phyloP scores from a whole-genome alignment of 2,329 filamentous ascomycete species.

The Trichoderma sp. region DNA sequence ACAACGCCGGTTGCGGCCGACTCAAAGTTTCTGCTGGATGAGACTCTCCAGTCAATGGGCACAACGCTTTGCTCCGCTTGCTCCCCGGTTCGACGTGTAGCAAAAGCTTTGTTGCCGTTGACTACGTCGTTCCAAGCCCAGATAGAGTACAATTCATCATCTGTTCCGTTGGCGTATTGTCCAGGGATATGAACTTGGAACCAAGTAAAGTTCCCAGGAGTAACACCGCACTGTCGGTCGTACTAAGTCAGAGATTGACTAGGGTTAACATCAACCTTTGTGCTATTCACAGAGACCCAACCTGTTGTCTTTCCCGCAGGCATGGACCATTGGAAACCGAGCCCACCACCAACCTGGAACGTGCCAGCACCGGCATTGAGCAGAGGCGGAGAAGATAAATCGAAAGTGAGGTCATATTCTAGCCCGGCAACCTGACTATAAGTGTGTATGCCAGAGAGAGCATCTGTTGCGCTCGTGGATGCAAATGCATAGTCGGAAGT shows the following conservation, averaged over 20 bases:
- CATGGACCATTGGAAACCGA: slow-evolving; percentile 11
- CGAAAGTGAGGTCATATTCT: slow-evolving; percentile 10
- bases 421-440: neutral
- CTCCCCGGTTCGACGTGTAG: neutral
- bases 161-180: neutral
- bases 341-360: neutral
- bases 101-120: neutral
- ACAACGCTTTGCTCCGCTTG: neutral
- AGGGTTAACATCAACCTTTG: neutral
- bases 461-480: neutral
- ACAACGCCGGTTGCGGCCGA: neutral
- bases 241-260: slow-evolving; percentile 8
- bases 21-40: neutral
- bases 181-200: slow-evolving; percentile 9
- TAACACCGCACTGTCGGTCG: slow-evolving; percentile 12
- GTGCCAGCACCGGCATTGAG: slow-evolving; percentile 5
- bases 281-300: slow-evolving; percentile 1
- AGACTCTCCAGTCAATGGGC: neutral
- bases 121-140: neutral
- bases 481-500: neutral
- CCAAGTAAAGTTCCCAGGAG: neutral
- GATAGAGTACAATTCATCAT: neutral
- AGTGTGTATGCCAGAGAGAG: neutral
- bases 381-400: neutral
- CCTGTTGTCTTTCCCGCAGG: slow-evolving; percentile 6